A percentile compares a stretch with the other conserved stretches of the same genome.
Conservation (phyloP, 2,329 filamentous ascomycete species). For the Orbilia javanica region DNA sequence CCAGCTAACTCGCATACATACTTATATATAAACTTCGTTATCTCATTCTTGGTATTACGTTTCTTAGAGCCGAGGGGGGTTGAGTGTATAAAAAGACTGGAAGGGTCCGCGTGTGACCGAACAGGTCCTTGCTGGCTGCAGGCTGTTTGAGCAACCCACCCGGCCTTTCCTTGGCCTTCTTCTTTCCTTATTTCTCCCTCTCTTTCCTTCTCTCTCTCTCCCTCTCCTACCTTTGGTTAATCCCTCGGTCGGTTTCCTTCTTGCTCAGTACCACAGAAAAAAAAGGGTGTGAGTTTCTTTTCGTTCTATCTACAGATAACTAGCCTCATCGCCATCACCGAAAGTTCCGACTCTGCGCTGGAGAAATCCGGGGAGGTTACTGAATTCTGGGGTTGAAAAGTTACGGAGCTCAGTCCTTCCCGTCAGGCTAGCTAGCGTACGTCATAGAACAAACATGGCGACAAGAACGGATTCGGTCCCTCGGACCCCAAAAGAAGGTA, state of each 20-base stretch:
- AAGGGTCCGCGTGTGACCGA: slow-evolving; percentile 15
- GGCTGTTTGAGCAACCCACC: slow-evolving; percentile 36
- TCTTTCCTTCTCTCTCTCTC: slow-evolving; percentile 1
- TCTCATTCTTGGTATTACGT: background rate
- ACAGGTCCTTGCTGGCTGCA: background rate
- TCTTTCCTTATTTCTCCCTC: slow-evolving; percentile 5
- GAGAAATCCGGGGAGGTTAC: slow-evolving; percentile 3
- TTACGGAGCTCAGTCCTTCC: background rate
- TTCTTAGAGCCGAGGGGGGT: background rate
- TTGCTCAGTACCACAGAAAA: background rate
- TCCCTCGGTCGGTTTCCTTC: no score
- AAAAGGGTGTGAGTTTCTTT: background rate
- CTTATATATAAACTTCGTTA: background rate
- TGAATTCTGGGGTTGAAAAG: slow-evolving; percentile 30
- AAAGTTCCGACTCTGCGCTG: slow-evolving; percentile 1
- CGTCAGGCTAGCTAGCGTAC: slow-evolving; percentile 8
- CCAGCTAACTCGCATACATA: no score
- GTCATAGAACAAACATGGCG: slow-evolving; percentile 37
- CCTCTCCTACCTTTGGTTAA: background rate
- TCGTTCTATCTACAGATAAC: background rate
- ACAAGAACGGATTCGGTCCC: slow-evolving; percentile 46
- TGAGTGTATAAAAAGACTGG: background rate
- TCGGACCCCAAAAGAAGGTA: slow-evolving; percentile 50
- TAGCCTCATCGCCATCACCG: background rate
- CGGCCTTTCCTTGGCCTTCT: slow-evolving; percentile 6